Evolutionary conservation across 169 alveolate species (phyloP).

Genomic region (Eimeria zaria): DNA sequence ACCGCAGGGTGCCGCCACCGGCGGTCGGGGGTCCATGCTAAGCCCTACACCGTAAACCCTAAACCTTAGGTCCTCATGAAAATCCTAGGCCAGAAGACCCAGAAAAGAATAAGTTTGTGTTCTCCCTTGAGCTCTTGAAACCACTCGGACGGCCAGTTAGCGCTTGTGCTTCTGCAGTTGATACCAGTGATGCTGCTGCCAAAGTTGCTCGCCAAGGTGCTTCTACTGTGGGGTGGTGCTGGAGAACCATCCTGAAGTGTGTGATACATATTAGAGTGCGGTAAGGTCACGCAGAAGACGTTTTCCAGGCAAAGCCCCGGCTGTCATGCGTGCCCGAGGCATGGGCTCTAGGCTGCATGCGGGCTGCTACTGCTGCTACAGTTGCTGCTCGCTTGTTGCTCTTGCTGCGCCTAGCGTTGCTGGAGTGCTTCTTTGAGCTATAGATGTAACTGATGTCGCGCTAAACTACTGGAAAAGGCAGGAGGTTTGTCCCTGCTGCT

Average conservation of each 20-base stretch:
- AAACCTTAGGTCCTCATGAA: neutral
- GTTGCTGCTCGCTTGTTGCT: neutral
- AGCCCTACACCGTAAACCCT: neutral
- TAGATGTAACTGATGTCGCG: neutral
- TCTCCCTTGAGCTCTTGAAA: neutral
- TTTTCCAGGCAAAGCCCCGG: neutral
- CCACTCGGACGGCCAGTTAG: neutral
- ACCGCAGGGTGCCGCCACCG: constrained; percentile 25
- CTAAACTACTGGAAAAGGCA: neutral
- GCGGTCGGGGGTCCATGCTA: constrained; percentile 43
- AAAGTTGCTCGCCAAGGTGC: neutral
- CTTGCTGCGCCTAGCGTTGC: constrained; percentile 3
- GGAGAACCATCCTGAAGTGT: neutral
- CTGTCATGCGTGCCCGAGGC: neutral
- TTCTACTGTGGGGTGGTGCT: constrained; percentile 20
- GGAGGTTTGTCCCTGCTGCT: constrained; percentile 23
- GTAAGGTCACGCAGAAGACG: neutral
- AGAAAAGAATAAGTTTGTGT: neutral
- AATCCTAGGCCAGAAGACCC: neutral
- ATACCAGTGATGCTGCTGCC: neutral
- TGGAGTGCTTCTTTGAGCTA: neutral
- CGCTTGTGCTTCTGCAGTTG: neutral
- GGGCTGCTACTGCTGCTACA: constrained; percentile 34
- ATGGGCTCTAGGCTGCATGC: constrained; percentile 26
- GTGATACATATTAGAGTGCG: neutral